A percentile compares a stretch with the other conserved stretches of the same genome.
These are phyloP conservation scores for Solanum rostratum DNA, from an alignment of 257 asterid genomes.

Conservation along the genomic window DNA sequence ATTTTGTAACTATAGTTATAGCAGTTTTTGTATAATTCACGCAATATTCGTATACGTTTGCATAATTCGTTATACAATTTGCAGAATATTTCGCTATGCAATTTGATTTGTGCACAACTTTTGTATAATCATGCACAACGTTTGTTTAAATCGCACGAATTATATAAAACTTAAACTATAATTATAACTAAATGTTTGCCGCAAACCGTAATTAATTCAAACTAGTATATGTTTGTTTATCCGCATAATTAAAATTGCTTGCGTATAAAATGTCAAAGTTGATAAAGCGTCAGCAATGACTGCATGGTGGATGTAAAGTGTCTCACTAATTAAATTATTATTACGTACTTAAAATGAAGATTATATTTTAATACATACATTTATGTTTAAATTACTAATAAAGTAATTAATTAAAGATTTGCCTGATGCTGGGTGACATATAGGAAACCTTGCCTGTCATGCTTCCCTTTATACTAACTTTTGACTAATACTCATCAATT, in stretches of 20 bases:
- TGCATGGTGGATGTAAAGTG: background rate
- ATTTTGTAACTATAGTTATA: too few relatives aligned
- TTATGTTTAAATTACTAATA: background rate
- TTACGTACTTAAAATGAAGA: background rate
- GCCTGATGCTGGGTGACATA: background rate
- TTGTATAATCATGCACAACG: too few relatives aligned
- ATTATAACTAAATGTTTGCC: too few relatives aligned
- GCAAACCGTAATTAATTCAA: too few relatives aligned
- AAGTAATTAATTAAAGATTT: background rate
- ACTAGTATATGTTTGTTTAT: too few relatives aligned
- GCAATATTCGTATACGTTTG: too few relatives aligned
- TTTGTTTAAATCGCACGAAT: too few relatives aligned
- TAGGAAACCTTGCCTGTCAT: background rate
- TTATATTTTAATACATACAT: background rate
- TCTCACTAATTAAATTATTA: background rate
- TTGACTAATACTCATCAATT: background rate
- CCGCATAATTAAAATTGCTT: background rate
- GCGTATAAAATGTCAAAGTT: background rate
- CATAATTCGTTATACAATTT: too few relatives aligned
- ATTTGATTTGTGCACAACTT: too few relatives aligned
- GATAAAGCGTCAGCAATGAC: conserved; percentile 14
- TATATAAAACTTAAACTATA: too few relatives aligned
- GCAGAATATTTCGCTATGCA: too few relatives aligned
- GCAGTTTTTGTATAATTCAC: too few relatives aligned
- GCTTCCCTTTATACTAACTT: background rate